Base-by-base conservation (phyloP, 2,329 filamentous ascomycete genomes). In the Diaporthe sp. region DNA sequence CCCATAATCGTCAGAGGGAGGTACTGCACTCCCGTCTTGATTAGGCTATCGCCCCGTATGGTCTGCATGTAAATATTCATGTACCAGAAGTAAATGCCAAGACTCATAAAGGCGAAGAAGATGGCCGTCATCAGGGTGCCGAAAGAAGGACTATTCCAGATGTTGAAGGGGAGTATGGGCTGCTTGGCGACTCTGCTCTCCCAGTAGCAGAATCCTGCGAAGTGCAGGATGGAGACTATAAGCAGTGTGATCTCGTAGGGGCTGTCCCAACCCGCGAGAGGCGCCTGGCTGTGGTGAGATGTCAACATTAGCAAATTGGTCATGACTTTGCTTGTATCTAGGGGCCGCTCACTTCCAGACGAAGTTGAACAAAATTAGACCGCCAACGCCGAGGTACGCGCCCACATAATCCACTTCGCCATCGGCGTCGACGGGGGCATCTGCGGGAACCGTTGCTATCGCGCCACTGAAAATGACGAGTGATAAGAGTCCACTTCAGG, bases 281-380 rank as follows among this genome's bases (percentile, higher is more conserved):
- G 75, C 9, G 74, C 77, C 70, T 80, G 77, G 55, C 77, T 78
- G 34, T 22, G 19, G 31, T 31, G 6, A 31, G 31, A 31, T 31
- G 4, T 31, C 31, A 31, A 31, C 31, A 31, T 31, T 31, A 31
- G 31, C 4, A 31, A 31, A 6, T 31, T 31, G 31, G 1, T 31
- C 31, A 31, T 31, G 31, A 31, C 31, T 31, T 31, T 31, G 31
- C 22, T 13, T 42, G 39, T 42, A 42, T 12, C 10, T 10, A 1
- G 46, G 22, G 7, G 46, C 7, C 2, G 7, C 28, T 70, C 42
- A 53, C 49, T 91, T 92, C 86, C 89, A 90, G 4, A 89, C 88
- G 75, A 91, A 87, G 79, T 92, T 91, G 80, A 91, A 83, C 9
- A 92, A 80, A 0, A 90, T 84, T 61, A 92, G 82, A 0, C 85